These are phyloP conservation scores for Xylaria sp. DNA, from an alignment of 2,329 filamentous ascomycete species.

Conservation along the genomic window DNA sequence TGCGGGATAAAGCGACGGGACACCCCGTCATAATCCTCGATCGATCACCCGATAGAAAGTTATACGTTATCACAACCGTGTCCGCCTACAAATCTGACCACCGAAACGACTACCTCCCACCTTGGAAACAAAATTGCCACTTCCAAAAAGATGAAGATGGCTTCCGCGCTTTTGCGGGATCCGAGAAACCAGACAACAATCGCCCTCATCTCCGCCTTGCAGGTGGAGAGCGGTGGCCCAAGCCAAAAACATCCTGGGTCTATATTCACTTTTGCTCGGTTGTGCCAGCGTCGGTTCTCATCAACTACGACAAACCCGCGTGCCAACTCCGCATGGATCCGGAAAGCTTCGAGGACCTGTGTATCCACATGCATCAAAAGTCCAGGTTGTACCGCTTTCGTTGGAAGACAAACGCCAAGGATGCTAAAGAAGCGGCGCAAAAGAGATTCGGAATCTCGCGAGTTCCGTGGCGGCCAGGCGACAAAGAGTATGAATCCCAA, in stretches of 20 bases:
- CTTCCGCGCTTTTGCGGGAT: slow-evolving; percentile 44
- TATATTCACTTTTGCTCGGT: slow-evolving; percentile 22
- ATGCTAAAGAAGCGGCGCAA: background rate
- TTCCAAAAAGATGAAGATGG: slow-evolving; percentile 27
- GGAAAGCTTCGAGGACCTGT: slow-evolving; percentile 16
- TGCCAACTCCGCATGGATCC: slow-evolving; percentile 11
- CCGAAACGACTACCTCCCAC: slow-evolving; percentile 34
- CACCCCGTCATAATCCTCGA: slow-evolving; percentile 46
- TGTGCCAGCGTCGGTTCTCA: slow-evolving; percentile 34
- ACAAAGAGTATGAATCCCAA: background rate
- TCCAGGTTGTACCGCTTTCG: background rate
- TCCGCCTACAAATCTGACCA: slow-evolving; percentile 41
- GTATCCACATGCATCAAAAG: slow-evolving; percentile 6
- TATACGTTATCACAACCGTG: slow-evolving; percentile 41
- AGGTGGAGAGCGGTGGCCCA: slow-evolving; percentile 32
- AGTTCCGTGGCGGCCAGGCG: background rate
- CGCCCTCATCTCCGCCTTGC: slow-evolving; percentile 36
- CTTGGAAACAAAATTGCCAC: slow-evolving; percentile 41
- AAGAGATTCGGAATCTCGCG: no score
- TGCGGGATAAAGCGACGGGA: slow-evolving; percentile 35
- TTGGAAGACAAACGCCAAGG: background rate
- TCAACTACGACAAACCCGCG: slow-evolving; percentile 11
- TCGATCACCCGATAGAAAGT: slow-evolving; percentile 25
- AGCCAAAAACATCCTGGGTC: slow-evolving; percentile 27
- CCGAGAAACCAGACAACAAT: slow-evolving; percentile 23